Evolutionary conservation across 2,329 filamentous ascomycete species (phyloP), one percentile per base, ranked within the genome.

Genomic region (Paracorniculantispora psalliotae): DNA sequence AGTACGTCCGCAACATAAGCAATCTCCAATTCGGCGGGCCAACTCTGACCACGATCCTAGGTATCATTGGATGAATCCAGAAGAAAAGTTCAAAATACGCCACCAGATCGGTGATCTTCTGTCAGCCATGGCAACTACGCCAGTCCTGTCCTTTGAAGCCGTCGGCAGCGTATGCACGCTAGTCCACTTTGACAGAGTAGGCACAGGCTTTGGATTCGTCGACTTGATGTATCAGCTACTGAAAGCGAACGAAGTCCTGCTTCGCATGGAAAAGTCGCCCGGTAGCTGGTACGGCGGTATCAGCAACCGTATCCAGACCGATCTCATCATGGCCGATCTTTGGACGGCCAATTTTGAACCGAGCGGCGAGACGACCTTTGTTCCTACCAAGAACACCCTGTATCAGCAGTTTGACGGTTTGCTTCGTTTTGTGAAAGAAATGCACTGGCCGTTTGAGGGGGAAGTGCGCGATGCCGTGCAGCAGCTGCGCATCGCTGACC

Each of bases 311-410:
- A 49, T 49, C n/a, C 25, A 26, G 28, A 26, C 23, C 6, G 46
- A 49, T n/a, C 46, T 49, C 23, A 49, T 49, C 46, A 49, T 49
- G 28, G 46, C 46, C 23, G 46, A 49, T 23, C 46, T 49, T n/a
- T 49, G 46, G 46, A 49, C 46, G 3, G 9, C 23, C 23, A 49
- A 49, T 33, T 49, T 49, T 23, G 46, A 49, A 19, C 46, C 46
- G 4, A 49, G 28, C 21, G 46, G 46, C 28, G 46, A 49, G 46
- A 49, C 46, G 5, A 49, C 46, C 8, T 49, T 49, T 49, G 28
- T 49, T 15, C 46, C 46, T 33, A 49, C 23, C 17, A 49, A 49
- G 19, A 28, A 26, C 4, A 49, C 46, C 2, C 12, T 49, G 3
- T 28, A 49, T 28, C 23, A 49, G 8, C 46, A 49, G 21, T 49